Evolutionary conservation across 257 asterid species (phyloP).

Genomic region (Nicotiana tomentosiformis): DNA sequence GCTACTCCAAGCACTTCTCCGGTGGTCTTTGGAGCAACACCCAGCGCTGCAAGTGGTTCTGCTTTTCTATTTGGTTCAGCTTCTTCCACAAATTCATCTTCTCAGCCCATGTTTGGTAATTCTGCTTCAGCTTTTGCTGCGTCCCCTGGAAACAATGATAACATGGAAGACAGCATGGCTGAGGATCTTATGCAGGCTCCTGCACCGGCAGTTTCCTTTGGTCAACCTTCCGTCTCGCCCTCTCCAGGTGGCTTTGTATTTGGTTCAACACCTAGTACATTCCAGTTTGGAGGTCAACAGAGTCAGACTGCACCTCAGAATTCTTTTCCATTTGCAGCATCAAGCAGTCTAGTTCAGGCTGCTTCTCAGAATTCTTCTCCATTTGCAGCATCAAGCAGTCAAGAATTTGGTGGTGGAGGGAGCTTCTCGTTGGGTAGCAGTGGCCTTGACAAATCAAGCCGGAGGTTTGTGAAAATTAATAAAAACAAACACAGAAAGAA

Average conservation of each 20-base stretch:
- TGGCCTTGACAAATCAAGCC: constrained; percentile 55
- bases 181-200: constrained; percentile 79
- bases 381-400: constrained; percentile 51
- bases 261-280: constrained; percentile 44
- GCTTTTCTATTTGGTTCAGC: constrained; percentile 31
- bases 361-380: constrained; percentile 38
- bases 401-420: constrained; percentile 55
- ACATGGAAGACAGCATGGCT: constrained; percentile 89
- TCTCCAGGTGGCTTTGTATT: constrained; percentile 42
- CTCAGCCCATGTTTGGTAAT: constrained; percentile 23
- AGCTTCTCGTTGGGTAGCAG: constrained; percentile 76
- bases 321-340: constrained; percentile 46
- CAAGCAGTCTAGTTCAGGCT: constrained; percentile 49
- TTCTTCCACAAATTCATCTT: constrained; percentile 26
- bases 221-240: constrained; percentile 44
- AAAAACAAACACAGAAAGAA: constrained; percentile 48
- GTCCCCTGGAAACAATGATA: constrained; percentile 49
- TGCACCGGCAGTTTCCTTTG: constrained; percentile 38
- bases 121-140: constrained; percentile 21
- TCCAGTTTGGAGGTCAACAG: constrained; percentile 60
- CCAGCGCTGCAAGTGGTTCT: constrained; percentile 30
- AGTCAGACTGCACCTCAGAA: constrained; percentile 43
- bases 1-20: constrained; percentile 31
- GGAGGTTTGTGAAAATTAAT: constrained; percentile 40
- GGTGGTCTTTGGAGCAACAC: constrained; percentile 29